Conservation (phyloP, 2,329 filamentous ascomycete genomes). For the Rhynchosporium agropyri region DNA sequence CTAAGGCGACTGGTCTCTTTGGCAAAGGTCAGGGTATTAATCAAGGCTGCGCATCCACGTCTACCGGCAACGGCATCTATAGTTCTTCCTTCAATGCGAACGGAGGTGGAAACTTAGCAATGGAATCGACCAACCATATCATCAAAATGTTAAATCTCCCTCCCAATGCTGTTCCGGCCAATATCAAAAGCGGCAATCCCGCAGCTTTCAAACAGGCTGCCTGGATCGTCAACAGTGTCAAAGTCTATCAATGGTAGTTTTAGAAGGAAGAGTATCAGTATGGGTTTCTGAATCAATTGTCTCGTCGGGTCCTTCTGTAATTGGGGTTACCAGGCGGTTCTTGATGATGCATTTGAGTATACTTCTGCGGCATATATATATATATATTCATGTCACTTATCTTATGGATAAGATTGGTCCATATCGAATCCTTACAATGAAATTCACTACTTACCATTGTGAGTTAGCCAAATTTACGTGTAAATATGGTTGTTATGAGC, state of each 20-base stretch:
- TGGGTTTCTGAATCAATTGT: background rate
- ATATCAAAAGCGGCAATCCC: conserved; percentile 54
- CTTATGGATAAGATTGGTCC: too few relatives aligned
- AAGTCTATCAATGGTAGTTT: conserved; percentile 33
- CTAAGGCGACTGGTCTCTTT: conserved; percentile 38
- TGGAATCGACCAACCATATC: conserved; percentile 67
- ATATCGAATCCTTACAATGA: too few relatives aligned
- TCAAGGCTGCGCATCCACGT: conserved; percentile 38
- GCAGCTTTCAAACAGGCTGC: conserved; percentile 32
- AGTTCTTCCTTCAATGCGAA: conserved; percentile 65
- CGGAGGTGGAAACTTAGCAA: conserved; percentile 64
- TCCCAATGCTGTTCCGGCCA: conserved; percentile 61
- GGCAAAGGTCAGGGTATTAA: conserved; percentile 44
- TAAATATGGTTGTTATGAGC: too few relatives aligned
- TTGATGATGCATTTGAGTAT: too few relatives aligned
- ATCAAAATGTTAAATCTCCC: conserved; percentile 80
- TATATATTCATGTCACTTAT: too few relatives aligned
- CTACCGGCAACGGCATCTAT: conserved; percentile 48
- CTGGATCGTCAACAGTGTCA: conserved; percentile 39
- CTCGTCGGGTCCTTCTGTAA: too few relatives aligned
- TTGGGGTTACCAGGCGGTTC: background rate
- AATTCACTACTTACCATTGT: too few relatives aligned
- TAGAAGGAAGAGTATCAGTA: background rate
- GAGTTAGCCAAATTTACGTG: too few relatives aligned
- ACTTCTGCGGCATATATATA: too few relatives aligned